Evolutionary conservation across 1,139 yeast species (phyloP).

Genomic region (Hemisphaericaspora xylanilytica): DNA sequence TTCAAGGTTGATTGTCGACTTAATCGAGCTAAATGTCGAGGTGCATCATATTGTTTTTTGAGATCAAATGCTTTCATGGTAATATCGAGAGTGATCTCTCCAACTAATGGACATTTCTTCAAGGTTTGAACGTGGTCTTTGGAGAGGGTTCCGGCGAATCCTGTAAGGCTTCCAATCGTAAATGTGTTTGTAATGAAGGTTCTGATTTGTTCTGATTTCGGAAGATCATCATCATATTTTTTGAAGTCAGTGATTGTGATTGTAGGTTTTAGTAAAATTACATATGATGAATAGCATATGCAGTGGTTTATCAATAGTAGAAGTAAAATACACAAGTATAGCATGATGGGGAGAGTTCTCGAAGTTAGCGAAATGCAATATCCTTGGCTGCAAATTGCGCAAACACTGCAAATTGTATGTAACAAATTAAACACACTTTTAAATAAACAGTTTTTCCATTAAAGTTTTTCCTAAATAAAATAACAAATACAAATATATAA

Average conservation of each 20-base stretch:
- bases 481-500: conserved; percentile 3
- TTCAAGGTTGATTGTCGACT: conserved; percentile 46
- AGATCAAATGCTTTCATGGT: conserved; percentile 45
- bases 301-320: neutral
- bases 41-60: conserved; percentile 43
- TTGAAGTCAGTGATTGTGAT: conserved; percentile 37
- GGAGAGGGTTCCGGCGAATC: conserved; percentile 58
- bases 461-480: conserved; percentile 8
- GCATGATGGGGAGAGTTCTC: too few species aligned
- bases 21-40: conserved; percentile 62
- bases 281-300: conserved; percentile 13
- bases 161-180: conserved; percentile 60
- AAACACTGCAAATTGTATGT: neutral
- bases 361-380: neutral
- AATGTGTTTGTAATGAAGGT: conserved; percentile 43
- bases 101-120: conserved; percentile 45
- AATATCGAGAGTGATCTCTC: conserved; percentile 58
- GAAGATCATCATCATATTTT: conserved; percentile 29
- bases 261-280: conserved; percentile 23
- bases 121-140: conserved; percentile 46
- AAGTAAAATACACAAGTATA: neutral
- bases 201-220: conserved; percentile 32
- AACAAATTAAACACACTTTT: neutral
- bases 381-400: neutral
- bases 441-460: conserved; percentile 8